Percentiles rank a stretch among this genome's conserved stretches.
phyloP scores from a whole-genome alignment of 2,329 filamentous ascomycete species.

The Microcera coccophila region DNA sequence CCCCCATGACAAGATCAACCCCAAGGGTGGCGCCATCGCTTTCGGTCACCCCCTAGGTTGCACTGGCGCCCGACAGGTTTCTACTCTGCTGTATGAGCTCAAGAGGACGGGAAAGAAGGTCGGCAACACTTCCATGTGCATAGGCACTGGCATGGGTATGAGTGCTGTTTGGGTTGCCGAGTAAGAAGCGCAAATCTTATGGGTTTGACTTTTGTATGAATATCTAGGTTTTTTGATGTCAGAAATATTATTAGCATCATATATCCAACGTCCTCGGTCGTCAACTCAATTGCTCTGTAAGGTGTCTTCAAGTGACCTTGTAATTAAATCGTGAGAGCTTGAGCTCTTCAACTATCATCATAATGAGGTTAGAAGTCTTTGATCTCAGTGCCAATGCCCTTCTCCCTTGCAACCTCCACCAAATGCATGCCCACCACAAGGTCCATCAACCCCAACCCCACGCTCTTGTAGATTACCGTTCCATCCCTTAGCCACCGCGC shows the following conservation, averaged over 20 bases:
- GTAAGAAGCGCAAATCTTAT: slow-evolving; percentile 46
- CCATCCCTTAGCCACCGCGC: slow-evolving; percentile 56
- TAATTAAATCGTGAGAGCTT: too few species aligned
- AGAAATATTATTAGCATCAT: background rate
- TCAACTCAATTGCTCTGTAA: too few species aligned
- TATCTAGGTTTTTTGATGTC: slow-evolving; percentile 9
- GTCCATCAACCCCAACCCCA: slow-evolving; percentile 65
- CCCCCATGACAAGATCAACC: slow-evolving; percentile 85
- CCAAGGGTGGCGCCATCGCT: slow-evolving; percentile 93
- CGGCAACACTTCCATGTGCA: slow-evolving; percentile 92
- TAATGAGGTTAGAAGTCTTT: slow-evolving; percentile 49
- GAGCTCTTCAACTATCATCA: too few species aligned
- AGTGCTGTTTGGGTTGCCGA: slow-evolving; percentile 94
- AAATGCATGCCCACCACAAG: slow-evolving; percentile 58
- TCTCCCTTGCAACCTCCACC: slow-evolving; percentile 52
- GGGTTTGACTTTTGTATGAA: slow-evolving; percentile 20
- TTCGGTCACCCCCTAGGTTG: slow-evolving; percentile 94
- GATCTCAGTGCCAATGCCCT: slow-evolving; percentile 51
- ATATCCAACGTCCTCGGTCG: too few species aligned
- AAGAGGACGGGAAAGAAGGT: slow-evolving; percentile 79
- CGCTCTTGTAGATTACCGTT: slow-evolving; percentile 66
- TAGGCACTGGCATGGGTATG: slow-evolving; percentile 98
- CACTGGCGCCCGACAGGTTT: slow-evolving; percentile 90
- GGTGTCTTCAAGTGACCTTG: too few species aligned
- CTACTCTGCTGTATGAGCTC: slow-evolving; percentile 86